Base-by-base conservation (phyloP, 768 basidiomycete species). In the Rhizopogon salebrosus region DNA sequence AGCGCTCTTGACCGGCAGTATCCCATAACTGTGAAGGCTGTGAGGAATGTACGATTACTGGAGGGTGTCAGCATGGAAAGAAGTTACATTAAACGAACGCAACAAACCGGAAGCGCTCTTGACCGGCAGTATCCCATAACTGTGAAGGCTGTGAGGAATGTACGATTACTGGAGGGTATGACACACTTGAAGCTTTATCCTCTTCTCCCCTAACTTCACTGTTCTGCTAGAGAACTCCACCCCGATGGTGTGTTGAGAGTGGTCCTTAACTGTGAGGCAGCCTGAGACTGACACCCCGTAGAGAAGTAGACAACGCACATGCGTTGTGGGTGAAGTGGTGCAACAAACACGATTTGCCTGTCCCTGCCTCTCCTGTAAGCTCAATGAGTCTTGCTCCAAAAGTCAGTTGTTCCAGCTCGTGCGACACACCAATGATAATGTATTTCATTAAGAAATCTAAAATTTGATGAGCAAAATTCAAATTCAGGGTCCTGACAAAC, bases 361-460 rank as follows among this genome's bases (percentile, higher is more conserved):
- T 90, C 57, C 94, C 95, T 20, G 95, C 90, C 75, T 98, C 95
- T 57, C 95, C 95, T 98, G 55, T 23, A 58, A 55, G 31, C 18
- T 31, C 14, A 22, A 48, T 34, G 29, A 53, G 51, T 50, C 46
- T 51, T 41, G 52, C 29, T 48, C 29, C 23, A 45, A 42, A 58
- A 48, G 49, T 52, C 34, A 53, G 45, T 18, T 43, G 41, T 41
- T 43, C 48, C 22, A 45, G 48, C 31, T 18, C 38, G 36, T 57
- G 20, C 53, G 11, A 55, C 76, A 54, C 60, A 92, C 95, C 95
- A 62, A 98, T 92, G 60, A 98, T 83, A 65, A 98, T 97, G 72
- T 94, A 93, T 75, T 99, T 99, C 85, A 98, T 92, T 60, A 99
- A 82, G 70, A 97, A 98, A 73, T 99, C 97, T 97, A 70, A 41